These are phyloP conservation scores for Citrullus colocynthis DNA, from an alignment of 306 rosid genomes.

Conservation along the genomic window DNA sequence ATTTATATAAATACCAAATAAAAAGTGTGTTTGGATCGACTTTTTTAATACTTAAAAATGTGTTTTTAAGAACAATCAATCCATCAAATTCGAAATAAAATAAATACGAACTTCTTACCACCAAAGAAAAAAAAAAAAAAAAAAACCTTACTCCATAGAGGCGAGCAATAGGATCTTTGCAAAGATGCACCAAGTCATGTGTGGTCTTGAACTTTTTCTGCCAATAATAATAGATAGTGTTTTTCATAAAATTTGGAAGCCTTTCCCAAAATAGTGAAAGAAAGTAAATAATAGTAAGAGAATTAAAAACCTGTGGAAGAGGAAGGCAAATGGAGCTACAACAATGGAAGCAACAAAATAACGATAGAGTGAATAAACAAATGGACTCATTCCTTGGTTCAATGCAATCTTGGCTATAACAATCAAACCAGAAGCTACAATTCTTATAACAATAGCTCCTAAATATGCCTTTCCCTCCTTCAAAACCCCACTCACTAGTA, in stretches of 20 bases:
- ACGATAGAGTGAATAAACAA: conserved; percentile 9
- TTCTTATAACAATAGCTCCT: conserved; percentile 12
- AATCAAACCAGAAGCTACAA: conserved; percentile 10
- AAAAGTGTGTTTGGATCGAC: too few relatives aligned
- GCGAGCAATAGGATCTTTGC: conserved; percentile 26
- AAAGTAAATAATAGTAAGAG: not conserved
- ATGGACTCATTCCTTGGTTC: conserved; percentile 20
- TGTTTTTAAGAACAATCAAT: too few relatives aligned
- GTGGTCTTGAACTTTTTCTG: conserved; percentile 34
- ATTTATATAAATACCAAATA: too few relatives aligned
- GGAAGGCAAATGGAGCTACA: conserved; percentile 16
- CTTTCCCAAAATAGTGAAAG: too few relatives aligned
- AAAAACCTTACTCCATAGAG: conserved; percentile 6
- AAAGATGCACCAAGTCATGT: conserved; percentile 25
- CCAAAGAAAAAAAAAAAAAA: too few relatives aligned
- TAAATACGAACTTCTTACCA: too few relatives aligned
- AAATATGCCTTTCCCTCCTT: conserved; percentile 8
- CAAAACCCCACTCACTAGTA: not conserved
- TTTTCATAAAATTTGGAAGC: too few relatives aligned
- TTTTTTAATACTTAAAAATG: too few relatives aligned
- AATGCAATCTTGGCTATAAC: conserved; percentile 15
- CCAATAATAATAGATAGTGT: not conserved
- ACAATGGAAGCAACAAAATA: conserved; percentile 16
- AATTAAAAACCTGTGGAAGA: conserved; percentile 9
- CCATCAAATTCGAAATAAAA: too few relatives aligned